Evolutionary conservation across 1,139 yeast genomes (phyloP), one percentile per base, ranked within the genome.

Genomic region (Suhomyces taliae): DNA sequence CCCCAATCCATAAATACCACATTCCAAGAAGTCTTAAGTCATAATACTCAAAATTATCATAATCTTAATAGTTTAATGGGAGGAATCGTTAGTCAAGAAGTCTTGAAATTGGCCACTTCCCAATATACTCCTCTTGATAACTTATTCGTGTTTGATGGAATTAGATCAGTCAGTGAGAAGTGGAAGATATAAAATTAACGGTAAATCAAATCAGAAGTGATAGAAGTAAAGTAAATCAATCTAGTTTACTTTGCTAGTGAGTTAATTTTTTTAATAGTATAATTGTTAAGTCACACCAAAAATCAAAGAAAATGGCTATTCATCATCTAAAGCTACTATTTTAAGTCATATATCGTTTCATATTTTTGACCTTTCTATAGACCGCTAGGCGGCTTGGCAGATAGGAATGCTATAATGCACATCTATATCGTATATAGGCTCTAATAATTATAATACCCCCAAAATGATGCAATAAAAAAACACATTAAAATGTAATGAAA

Each of bases 71-170:
- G 57, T 35, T 64, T 86, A n/a, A 68, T 87, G 56, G 96, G 95
- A 5, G 96, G 96, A 0, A 67, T 88, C 9, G 88, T 82, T 0
- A 82, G 90, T 14, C 96, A 90, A 60, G 97, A 90, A 59, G 79
- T 78, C 8, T 72, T 85, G 47, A 87, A 86, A 38, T 52, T 61
- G 41, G 57, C 59, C 14, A 62, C 95, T 2, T 78, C 79, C 40
- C 96, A 90, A 62, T 89, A 86, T 55, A 72, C 83, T 6, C 91
- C 96, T 1, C 60, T 87, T 40, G 84, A 85, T 52, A 85, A 87
- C 55, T 65, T 83, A 19, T 72, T 83, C 45, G 74, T 85, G 0
- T 87, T 80, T 61, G 91, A 89, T 61, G 95, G 93, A 3, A 70
- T 83, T 8, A 62, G 69, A 26, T 77, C 86, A 19, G 67, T 69